Evolutionary conservation across 345 rosid species (phyloP).

Genomic region (Salix suchowensis): DNA sequence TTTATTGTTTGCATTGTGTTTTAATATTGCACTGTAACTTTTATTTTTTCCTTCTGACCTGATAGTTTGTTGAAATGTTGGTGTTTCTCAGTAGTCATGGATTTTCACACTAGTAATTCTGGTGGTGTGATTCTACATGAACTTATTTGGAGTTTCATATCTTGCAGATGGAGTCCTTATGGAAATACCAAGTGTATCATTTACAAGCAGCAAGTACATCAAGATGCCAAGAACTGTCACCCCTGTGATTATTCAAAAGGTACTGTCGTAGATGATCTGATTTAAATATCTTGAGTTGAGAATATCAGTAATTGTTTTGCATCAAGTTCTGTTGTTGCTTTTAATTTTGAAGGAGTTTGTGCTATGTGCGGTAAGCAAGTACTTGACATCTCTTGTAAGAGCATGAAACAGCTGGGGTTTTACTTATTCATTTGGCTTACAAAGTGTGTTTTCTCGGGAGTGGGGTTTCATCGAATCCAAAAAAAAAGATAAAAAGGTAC

Average conservation of each 20-base stretch:
- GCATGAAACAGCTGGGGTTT: too few relatives aligned
- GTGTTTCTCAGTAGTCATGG: neutral
- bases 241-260: too few relatives aligned
- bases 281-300: neutral
- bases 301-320: neutral
- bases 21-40: neutral
- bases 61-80: neutral
- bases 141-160: conserved; percentile 1
- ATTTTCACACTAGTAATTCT: neutral
- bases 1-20: neutral
- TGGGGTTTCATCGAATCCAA: too few relatives aligned
- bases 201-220: too few relatives aligned
- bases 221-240: too few relatives aligned
- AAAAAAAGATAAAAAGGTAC: too few relatives aligned
- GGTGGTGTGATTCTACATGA: neutral
- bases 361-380: conserved; percentile 99
- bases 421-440: too few relatives aligned
- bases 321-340: conserved; percentile 4
- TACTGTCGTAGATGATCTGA: conserved; percentile 8
- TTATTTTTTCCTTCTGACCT: neutral
- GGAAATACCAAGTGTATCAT: too few relatives aligned
- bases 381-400: too few relatives aligned
- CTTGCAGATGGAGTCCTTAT: conserved; percentile 79
- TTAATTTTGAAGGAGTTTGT: conserved; percentile 65
- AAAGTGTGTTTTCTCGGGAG: too few relatives aligned